Evolutionary conservation across 805 yeast species (phyloP), one percentile per base, ranked within the genome.

Genomic region (Hanseniaspora occidentalis): DNA sequence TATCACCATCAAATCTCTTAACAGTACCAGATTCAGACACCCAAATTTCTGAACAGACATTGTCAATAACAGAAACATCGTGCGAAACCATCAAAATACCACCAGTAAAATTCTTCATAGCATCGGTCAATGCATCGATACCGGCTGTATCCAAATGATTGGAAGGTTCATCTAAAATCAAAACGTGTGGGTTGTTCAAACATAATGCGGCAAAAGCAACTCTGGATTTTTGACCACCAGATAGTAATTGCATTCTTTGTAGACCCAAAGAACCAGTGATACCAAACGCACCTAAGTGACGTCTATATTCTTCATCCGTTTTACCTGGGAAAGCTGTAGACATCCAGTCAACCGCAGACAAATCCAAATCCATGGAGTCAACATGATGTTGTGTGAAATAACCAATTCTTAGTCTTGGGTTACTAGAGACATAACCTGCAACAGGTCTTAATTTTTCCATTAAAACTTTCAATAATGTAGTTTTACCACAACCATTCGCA

Each of bases 401-500:
- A 14, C 95, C 97, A 41, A 92, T 82, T 64, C 97, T 75, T 50
- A 92, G 66, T 51, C 96, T 73, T 34, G 92, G 80, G 54, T 92
- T 88, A 47, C 75, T 75, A 18, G 84, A 72, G 17, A 88, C 80
- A 42, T 71, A 69, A 42, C 98, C 98, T n/a, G 64, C 68, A 35
- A 77, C 55, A 2, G 98, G 96, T 18, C 66, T 65, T 40, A 82
- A 64, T 48, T 68, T 75, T 47, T 84, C 96, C 75, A 88, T 78
- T 50, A 92, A 67, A 34, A 92, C 66, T 59, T 89, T 89, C 56
- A 92, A 71, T 46, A 92, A 67, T 2, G 99, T 92, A 9, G 98
- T 88, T 61, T 92, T 92, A 82, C 99, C 99, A 57, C 96, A 84
- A 67, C 99, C 99, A 59, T 92, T 92, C 45, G 96, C 97, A 72